These are phyloP conservation scores for Didymella exigua DNA, from an alignment of 2,329 filamentous ascomycete genomes.

Conservation along the genomic window DNA sequence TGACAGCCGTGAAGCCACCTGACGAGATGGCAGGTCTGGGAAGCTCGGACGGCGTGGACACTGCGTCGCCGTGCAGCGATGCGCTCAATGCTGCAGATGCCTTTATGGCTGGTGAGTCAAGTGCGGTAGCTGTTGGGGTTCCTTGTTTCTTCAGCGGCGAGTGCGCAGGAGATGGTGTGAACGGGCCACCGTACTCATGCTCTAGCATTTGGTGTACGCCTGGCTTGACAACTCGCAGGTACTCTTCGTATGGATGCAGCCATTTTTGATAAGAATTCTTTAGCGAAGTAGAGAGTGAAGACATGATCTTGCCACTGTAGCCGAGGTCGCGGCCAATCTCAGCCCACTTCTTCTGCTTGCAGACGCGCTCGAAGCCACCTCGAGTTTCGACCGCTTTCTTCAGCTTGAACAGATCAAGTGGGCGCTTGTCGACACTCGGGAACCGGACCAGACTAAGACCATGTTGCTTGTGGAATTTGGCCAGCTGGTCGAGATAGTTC, in stretches of 20 bases:
- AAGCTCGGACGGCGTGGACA: slow-evolving; percentile 59
- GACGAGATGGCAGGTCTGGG: slow-evolving; percentile 58
- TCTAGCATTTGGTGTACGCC: slow-evolving; percentile 96
- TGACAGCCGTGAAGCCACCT: slow-evolving; percentile 73
- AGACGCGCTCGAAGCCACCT: slow-evolving; percentile 94
- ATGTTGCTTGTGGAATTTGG: slow-evolving; percentile 96
- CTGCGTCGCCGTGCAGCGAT: slow-evolving; percentile 53
- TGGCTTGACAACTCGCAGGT: slow-evolving; percentile 86
- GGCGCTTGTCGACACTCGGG: slow-evolving; percentile 96
- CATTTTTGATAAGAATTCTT: slow-evolving; percentile 99
- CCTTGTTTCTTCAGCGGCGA: slow-evolving; percentile 69
- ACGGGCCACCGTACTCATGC: slow-evolving; percentile 87
- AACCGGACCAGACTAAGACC: slow-evolving; percentile 92
- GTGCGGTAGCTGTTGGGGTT: slow-evolving; percentile 59
- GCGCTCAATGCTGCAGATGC: slow-evolving; percentile 63
- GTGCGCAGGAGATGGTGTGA: slow-evolving; percentile 77
- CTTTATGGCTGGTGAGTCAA: slow-evolving; percentile 70
- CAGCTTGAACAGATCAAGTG: slow-evolving; percentile 90
- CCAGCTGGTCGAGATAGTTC: slow-evolving; percentile 91
- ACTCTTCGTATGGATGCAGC: slow-evolving; percentile 96
- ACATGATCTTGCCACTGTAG: slow-evolving; percentile 99
- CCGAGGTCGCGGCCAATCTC: slow-evolving; percentile 96
- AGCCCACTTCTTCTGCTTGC: slow-evolving; percentile 98
- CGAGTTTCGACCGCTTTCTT: slow-evolving; percentile 96
- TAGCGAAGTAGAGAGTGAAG: slow-evolving; percentile 92